Evolutionary conservation across 257 asterid genomes (phyloP).

Genomic region (Salvia splendens): DNA sequence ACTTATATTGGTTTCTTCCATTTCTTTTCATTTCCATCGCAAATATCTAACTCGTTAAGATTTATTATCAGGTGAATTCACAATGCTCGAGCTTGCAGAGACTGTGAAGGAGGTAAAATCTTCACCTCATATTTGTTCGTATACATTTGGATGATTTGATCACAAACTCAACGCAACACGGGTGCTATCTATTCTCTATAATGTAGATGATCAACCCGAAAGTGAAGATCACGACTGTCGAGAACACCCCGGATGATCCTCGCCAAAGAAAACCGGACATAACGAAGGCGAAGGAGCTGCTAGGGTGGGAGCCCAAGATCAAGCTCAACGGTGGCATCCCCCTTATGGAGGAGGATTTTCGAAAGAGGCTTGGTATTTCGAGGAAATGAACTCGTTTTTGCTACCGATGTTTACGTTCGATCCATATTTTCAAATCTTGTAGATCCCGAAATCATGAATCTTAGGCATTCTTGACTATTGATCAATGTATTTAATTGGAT

Average conservation of each 20-base stretch:
- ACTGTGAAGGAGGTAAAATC: slow-evolving; percentile 80
- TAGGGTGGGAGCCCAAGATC: slow-evolving; percentile 89
- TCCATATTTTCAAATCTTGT: slow-evolving; percentile 19
- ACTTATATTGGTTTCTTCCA: background rate
- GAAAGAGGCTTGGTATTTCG: slow-evolving; percentile 62
- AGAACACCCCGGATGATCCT: slow-evolving; percentile 98
- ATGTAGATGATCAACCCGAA: slow-evolving; percentile 75
- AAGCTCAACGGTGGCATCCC: slow-evolving; percentile 83
- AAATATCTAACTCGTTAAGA: background rate
- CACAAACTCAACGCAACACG: background rate
- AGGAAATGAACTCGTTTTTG: slow-evolving; percentile 35
- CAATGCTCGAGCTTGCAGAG: slow-evolving; percentile 95
- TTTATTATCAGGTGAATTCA: slow-evolving; percentile 73
- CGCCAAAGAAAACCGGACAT: slow-evolving; percentile 45
- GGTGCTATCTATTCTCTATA: background rate
- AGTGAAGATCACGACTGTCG: slow-evolving; percentile 66
- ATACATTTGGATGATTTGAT: no score
- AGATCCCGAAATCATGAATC: background rate
- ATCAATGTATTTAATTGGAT: background rate
- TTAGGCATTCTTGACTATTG: background rate
- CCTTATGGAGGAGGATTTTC: slow-evolving; percentile 93
- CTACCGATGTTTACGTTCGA: slow-evolving; percentile 41
- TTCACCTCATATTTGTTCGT: background rate
- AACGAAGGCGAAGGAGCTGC: slow-evolving; percentile 67
- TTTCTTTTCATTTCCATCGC: background rate